Conservation (phyloP, 345 rosid species). For the Lepidium africanum region DNA sequence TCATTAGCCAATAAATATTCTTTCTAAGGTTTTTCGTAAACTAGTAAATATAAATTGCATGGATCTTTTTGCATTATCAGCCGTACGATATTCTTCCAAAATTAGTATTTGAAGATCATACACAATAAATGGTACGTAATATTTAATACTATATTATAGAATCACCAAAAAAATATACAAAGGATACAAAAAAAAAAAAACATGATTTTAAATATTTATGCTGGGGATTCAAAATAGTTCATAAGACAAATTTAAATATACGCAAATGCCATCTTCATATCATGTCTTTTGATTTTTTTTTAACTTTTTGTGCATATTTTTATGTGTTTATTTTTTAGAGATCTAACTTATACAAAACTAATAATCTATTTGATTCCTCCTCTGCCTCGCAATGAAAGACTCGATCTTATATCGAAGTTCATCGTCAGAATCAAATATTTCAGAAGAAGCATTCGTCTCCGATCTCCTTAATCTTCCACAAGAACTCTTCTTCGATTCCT, state of each 20-base stretch:
- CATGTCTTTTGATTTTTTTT: background rate
- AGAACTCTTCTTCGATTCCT: conserved; percentile 12
- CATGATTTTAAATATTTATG: background rate
- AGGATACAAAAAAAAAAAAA: background rate
- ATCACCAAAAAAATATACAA: background rate
- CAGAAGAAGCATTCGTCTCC: conserved; percentile 31
- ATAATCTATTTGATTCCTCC: conserved; percentile 52
- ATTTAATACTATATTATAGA: background rate
- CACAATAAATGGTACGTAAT: background rate
- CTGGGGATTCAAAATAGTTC: background rate
- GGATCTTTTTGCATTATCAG: background rate
- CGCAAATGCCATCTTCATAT: conserved; percentile 6
- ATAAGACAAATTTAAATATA: background rate
- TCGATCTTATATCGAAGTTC: conserved; percentile 56
- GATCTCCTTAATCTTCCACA: conserved; percentile 35
- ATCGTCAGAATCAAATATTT: conserved; percentile 42
- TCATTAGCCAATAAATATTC: background rate
- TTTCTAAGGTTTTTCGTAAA: background rate
- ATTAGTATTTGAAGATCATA: background rate
- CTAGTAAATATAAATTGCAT: background rate
- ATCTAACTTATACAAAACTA: conserved; percentile 25
- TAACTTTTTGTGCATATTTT: background rate
- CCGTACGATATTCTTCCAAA: background rate
- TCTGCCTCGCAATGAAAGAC: conserved; percentile 75
- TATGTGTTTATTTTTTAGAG: background rate